Evolutionary conservation across 2,329 filamentous ascomycete genomes (phyloP), one percentile per base, ranked within the genome.

Genomic region (Aspergillus fructus): DNA sequence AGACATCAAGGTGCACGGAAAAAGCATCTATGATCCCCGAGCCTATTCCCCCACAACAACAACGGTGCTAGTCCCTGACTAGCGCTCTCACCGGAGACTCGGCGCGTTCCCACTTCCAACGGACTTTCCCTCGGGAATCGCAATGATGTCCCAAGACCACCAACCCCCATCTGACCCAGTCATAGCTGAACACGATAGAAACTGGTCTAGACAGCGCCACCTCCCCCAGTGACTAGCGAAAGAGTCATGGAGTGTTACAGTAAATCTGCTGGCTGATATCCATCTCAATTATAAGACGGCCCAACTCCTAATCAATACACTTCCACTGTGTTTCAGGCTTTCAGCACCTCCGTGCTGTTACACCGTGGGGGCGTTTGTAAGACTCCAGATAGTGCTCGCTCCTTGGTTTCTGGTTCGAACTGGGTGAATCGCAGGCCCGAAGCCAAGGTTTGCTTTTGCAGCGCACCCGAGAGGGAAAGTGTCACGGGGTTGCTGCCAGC

Each of bases 401-500:
- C 13, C 34, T 15, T 37, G 34, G 15, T n/a, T n/a, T 34, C 30
- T 34, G 27, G 27, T 11, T 30, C 30, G 21, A n/a, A 17, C n/a
- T 48, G 27, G 13, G 7, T n/a, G n/a, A 17, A n/a, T n/a, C 19
- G 24, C 45, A 17, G 34, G 34, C 34, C 5, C 27, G 34, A 5
- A 48, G 45, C 45, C 27, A 48, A 48, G 27, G 43, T 49, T 48
- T 42, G 43, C 43, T 48, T 42, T 37, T 39, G 40, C n/a, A 12
- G 30, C 24, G 27, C 7, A 21, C 30, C 30, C 43, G 30, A 49
- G 39, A 23, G 43, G 49, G 27, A 50, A 47, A 46, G 11, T 40
- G 40, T 58, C 55, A 58, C 55, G 55, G 55, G 55, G 49, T 45
- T 48, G 34, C 23, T 57, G 55, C 37, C 9, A 56, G 51, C 54